These are phyloP conservation scores for Bruguiera hainesii DNA, from an alignment of 441 rosid species.

Conservation along the genomic window DNA sequence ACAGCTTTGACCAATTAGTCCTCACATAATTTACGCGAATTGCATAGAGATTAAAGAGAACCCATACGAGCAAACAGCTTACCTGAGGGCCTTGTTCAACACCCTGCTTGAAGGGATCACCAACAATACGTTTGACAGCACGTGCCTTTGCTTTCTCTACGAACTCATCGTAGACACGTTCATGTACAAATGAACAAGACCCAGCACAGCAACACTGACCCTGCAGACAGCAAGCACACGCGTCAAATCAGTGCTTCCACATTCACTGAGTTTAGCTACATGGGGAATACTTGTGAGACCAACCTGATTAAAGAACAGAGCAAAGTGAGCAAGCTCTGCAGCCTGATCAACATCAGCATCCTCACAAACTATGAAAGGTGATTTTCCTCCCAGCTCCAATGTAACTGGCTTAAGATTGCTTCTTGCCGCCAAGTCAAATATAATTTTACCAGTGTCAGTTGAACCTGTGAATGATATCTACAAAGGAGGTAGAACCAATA, in stretches of 20 bases:
- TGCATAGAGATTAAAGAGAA: neutral
- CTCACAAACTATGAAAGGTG: slow-evolving; percentile 73
- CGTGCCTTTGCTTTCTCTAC: slow-evolving; percentile 78
- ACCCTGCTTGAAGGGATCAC: slow-evolving; percentile 82
- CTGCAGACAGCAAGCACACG: slow-evolving; percentile 31
- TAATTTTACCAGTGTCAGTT: slow-evolving; percentile 56
- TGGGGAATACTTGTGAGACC: neutral
- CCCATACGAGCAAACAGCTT: neutral
- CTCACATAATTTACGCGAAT: neutral
- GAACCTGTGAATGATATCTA: slow-evolving; percentile 87
- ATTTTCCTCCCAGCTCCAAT: slow-evolving; percentile 84
- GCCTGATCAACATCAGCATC: slow-evolving; percentile 74
- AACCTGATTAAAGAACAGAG: slow-evolving; percentile 87
- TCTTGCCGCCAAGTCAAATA: slow-evolving; percentile 69
- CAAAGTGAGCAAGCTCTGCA: slow-evolving; percentile 77
- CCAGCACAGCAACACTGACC: slow-evolving; percentile 95
- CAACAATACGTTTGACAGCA: slow-evolving; percentile 67
- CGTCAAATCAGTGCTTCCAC: neutral
- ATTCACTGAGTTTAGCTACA: neutral
- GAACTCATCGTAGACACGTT: slow-evolving; percentile 76
- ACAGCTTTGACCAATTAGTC: neutral
- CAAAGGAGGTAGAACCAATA: neutral
- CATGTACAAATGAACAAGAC: slow-evolving; percentile 78
- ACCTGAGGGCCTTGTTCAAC: slow-evolving; percentile 95
- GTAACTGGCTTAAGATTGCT: slow-evolving; percentile 86